A percentile compares a stretch with the other conserved stretches of the same genome.
phyloP scores from a whole-genome alignment of 768 basidiomycete genomes.

The Tylopilus rubrobrunneus region DNA sequence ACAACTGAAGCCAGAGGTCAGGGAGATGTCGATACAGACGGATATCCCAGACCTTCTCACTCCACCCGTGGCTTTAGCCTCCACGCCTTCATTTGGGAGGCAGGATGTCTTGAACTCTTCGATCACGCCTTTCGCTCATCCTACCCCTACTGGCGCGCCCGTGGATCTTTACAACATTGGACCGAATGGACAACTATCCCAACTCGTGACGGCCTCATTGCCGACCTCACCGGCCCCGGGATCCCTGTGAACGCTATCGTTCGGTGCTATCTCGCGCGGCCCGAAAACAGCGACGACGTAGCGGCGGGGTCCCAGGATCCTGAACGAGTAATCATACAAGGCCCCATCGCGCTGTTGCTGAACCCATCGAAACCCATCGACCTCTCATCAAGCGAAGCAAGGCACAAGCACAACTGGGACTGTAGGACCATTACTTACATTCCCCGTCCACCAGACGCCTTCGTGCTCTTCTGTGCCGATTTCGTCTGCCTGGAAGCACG shows the following conservation, averaged over 20 bases:
- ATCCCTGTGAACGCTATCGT: conserved; percentile 19
- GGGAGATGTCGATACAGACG: conserved; percentile 78
- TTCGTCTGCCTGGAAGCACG: conserved; percentile 43
- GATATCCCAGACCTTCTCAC: conserved; percentile 43
- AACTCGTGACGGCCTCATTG: conserved; percentile 51
- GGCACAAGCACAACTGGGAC: too few species aligned
- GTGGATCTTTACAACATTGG: conserved; percentile 56
- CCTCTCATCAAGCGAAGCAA: too few species aligned
- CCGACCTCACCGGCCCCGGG: conserved; percentile 22
- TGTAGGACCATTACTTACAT: too few species aligned
- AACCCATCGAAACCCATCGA: too few species aligned
- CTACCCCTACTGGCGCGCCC: conserved; percentile 29
- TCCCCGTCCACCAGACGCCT: conserved; percentile 34
- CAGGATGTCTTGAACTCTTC: conserved; percentile 29
- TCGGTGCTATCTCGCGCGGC: too few species aligned
- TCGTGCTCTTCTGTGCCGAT: conserved; percentile 36
- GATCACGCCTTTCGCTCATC: conserved; percentile 32
- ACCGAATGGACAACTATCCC: conserved; percentile 56
- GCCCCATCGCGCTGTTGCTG: too few species aligned
- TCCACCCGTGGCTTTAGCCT: conserved; percentile 31
- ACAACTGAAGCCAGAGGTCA: conserved; percentile 58
- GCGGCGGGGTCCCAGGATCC: too few species aligned
- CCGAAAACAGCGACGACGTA: too few species aligned
- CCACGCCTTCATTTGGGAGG: conserved; percentile 20
- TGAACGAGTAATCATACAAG: too few species aligned